These are phyloP conservation scores for Mycena olivaceomarginata DNA, from an alignment of 768 basidiomycete genomes.

Conservation along the genomic window DNA sequence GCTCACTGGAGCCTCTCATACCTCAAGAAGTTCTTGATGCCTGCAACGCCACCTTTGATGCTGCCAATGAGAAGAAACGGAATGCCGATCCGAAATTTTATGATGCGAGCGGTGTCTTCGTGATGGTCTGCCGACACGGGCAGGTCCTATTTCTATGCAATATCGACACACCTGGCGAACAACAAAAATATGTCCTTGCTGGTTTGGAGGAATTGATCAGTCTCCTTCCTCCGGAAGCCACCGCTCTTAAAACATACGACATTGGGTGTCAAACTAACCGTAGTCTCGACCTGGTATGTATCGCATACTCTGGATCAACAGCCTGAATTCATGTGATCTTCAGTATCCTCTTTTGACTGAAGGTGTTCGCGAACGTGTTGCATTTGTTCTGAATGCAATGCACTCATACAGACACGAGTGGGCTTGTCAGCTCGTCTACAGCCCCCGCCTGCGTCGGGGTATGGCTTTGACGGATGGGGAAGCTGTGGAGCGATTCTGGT, in stretches of 20 bases:
- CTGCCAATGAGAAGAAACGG: conserved; percentile 55
- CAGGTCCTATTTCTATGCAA: conserved; percentile 60
- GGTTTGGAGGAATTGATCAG: conserved; percentile 54
- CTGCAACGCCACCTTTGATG: conserved; percentile 56
- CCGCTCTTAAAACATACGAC: conserved; percentile 55
- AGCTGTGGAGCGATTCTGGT: conserved; percentile 59
- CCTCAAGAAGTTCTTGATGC: conserved; percentile 58
- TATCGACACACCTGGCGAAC: conserved; percentile 60
- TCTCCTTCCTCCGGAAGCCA: conserved; percentile 52
- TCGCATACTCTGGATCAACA: background rate
- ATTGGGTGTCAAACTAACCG: conserved; percentile 58
- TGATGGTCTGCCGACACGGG: conserved; percentile 60
- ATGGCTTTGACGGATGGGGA: conserved; percentile 59
- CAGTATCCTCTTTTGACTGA: conserved; percentile 50
- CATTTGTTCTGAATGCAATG: conserved; percentile 55
- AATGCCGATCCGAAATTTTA: conserved; percentile 51
- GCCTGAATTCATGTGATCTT: conserved; percentile 41
- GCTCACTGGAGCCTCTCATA: conserved; percentile 34
- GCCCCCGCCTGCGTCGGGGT: conserved; percentile 53
- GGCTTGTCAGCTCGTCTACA: conserved; percentile 58
- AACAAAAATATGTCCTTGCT: conserved; percentile 60
- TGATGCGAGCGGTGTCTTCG: conserved; percentile 60
- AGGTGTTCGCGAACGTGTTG: conserved; percentile 42
- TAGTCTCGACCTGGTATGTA: conserved; percentile 52
- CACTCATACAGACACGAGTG: conserved; percentile 60